Evolutionary conservation across 1,139 yeast species (phyloP).

Genomic region (Suhomyces maxii): DNA sequence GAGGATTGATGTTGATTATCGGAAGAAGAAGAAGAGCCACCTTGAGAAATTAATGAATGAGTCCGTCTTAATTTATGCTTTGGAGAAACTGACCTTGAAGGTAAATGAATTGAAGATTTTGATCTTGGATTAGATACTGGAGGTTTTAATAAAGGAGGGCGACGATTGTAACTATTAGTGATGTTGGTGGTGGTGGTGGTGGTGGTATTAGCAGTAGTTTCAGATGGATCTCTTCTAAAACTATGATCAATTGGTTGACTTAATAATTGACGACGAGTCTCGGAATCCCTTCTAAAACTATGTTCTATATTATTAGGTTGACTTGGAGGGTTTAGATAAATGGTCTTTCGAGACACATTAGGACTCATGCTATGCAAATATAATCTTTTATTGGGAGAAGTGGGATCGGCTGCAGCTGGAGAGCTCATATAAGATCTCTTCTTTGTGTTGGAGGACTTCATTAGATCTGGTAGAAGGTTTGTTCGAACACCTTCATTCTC

Average conservation of each 20-base stretch:
- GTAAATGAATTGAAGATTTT: conserved; percentile 19
- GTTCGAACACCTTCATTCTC: conserved; percentile 9
- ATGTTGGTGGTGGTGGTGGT: background rate
- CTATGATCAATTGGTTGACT: too few relatives aligned
- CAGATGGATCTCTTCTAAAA: too few relatives aligned
- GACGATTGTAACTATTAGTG: background rate
- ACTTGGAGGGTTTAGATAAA: conserved; percentile 18
- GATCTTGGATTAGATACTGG: conserved; percentile 21
- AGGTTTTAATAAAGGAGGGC: conserved; percentile 20
- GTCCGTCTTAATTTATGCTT: conserved; percentile 34
- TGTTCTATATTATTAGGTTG: background rate
- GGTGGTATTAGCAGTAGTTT: too few relatives aligned
- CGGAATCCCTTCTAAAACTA: background rate
- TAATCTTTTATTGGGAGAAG: conserved; percentile 33
- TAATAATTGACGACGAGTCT: background rate
- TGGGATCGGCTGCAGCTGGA: conserved; percentile 11
- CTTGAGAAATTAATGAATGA: conserved; percentile 33
- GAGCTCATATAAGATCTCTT: conserved; percentile 11
- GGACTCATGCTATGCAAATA: conserved; percentile 45
- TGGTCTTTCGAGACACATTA: conserved; percentile 35
- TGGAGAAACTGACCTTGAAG: conserved; percentile 17
- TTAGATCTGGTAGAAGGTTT: conserved; percentile 7
- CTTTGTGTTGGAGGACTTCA: conserved; percentile 6
- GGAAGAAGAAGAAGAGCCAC: conserved; percentile 26
- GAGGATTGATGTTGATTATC: conserved; percentile 25